Evolutionary conservation across 2,329 filamentous ascomycete genomes (phyloP).

Genomic region (Diaporthe capsici): DNA sequence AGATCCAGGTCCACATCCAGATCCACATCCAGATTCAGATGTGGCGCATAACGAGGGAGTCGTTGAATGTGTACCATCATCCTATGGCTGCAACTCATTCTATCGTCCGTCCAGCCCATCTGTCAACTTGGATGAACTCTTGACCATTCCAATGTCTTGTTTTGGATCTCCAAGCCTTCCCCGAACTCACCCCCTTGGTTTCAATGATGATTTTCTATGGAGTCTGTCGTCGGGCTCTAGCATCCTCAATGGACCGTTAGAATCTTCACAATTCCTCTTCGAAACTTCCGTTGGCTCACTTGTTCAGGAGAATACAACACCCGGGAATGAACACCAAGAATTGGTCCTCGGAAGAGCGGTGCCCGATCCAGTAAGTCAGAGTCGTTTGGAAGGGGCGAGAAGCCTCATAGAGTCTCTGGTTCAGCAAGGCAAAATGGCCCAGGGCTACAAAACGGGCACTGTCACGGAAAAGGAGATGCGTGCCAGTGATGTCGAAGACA

Average conservation of each 20-base stretch:
- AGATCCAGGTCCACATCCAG: no score
- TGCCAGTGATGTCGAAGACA: no score
- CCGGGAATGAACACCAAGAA: not conserved
- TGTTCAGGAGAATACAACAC: accelerated
- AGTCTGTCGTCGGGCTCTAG: not conserved
- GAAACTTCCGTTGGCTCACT: no score
- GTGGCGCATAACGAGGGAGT: not conserved
- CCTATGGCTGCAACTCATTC: accelerated
- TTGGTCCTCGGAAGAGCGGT: no score
- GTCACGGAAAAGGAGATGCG: no score
- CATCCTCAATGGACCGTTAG: accelerated
- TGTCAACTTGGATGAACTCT: not conserved
- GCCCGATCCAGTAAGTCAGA: no score
- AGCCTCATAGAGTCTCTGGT: not conserved
- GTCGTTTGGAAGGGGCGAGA: not conserved
- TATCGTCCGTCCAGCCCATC: not conserved
- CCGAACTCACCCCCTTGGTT: accelerated
- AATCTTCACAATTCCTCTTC: accelerated
- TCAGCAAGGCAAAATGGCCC: no score
- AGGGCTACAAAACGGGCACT: no score
- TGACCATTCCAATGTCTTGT: accelerated
- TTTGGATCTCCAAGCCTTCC: not conserved
- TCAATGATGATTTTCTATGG: not conserved
- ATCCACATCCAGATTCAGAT: no score
- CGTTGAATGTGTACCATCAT: accelerated